phyloP scores from a whole-genome alignment of 2,329 filamentous ascomycete species.

The Diplocarpon mali region DNA sequence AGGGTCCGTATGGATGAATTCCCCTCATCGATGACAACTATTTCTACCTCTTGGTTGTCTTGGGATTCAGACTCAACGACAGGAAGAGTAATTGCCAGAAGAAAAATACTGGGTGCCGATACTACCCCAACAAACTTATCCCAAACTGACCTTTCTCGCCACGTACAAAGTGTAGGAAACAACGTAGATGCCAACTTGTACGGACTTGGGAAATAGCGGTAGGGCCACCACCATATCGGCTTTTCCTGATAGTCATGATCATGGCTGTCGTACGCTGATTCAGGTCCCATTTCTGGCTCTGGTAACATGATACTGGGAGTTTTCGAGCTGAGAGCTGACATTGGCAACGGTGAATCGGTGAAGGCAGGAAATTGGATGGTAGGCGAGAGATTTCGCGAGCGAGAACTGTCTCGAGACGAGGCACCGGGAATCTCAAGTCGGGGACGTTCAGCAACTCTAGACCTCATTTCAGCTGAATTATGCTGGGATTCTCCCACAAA shows the following conservation, averaged over 20 bases:
- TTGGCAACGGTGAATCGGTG: constrained; percentile 24
- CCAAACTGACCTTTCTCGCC: constrained; percentile 73
- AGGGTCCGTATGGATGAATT: constrained; percentile 3
- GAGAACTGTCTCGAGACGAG: constrained; percentile 23
- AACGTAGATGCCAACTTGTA: constrained; percentile 60
- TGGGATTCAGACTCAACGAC: constrained; percentile 67
- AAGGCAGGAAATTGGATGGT: constrained; percentile 25
- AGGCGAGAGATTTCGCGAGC: constrained; percentile 21
- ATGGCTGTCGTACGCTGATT: constrained; percentile 18
- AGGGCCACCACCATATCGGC: constrained; percentile 70
- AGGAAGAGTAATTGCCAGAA: constrained; percentile 81
- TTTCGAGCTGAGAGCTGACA: constrained; percentile 20
- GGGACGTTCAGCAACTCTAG: constrained; percentile 14
- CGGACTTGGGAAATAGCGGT: constrained; percentile 59
- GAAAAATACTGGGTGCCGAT: constrained; percentile 80
- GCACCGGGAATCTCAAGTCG: constrained; percentile 21
- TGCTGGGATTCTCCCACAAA: constrained; percentile 8
- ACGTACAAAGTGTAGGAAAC: constrained; percentile 78
- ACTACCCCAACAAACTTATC: constrained; percentile 72
- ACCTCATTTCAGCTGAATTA: constrained; percentile 12
- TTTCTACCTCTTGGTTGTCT: constrained; percentile 29
- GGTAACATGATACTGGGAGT: constrained; percentile 25
- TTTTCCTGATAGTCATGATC: constrained; percentile 15
- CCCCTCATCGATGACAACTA: constrained; percentile 10
- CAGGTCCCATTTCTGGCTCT: constrained; percentile 16